Percentiles rank a stretch among this genome's conserved stretches.
Evolutionary conservation across 108 stramenopile genomes (phyloP).

Genomic region (Ochromonas danica): DNA sequence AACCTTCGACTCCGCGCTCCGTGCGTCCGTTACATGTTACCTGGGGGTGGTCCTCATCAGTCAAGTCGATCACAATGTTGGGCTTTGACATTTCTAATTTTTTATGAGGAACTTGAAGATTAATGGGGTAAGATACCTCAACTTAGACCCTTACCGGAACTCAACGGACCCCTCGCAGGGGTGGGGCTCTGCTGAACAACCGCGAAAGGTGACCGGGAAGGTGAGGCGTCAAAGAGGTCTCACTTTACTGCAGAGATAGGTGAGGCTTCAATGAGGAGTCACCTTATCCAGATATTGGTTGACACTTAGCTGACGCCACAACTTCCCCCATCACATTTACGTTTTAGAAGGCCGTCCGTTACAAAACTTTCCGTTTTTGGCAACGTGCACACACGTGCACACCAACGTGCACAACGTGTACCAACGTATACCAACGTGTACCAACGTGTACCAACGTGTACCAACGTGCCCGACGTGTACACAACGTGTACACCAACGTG

Average conservation of each 20-base stretch:
- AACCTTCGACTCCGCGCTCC: slow-evolving; percentile 12
- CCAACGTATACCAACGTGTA: slow-evolving; percentile 15
- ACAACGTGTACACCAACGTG: slow-evolving; percentile 14
- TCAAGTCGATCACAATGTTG: slow-evolving; percentile 15
- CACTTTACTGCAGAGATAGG: slow-evolving; percentile 15
- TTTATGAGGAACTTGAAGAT: slow-evolving; percentile 17
- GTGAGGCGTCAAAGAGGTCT: slow-evolving; percentile 13
- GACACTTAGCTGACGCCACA: slow-evolving; percentile 13
- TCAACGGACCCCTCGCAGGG: slow-evolving; percentile 12
- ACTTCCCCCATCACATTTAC: slow-evolving; percentile 15
- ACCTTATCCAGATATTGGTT: slow-evolving; percentile 16
- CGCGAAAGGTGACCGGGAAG: slow-evolving; percentile 12
- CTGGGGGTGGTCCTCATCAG: slow-evolving; percentile 12
- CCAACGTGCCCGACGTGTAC: slow-evolving; percentile 12
- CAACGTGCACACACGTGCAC: slow-evolving; percentile 13
- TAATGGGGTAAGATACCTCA: slow-evolving; percentile 15
- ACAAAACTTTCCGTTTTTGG: slow-evolving; percentile 16
- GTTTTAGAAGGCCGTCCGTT: slow-evolving; percentile 14
- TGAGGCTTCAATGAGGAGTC: slow-evolving; percentile 14
- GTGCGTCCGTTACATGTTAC: slow-evolving; percentile 14
- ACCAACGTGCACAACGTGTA: slow-evolving; percentile 14
- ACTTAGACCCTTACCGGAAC: slow-evolving; percentile 14
- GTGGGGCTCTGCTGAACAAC: slow-evolving; percentile 13
- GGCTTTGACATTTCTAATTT: slow-evolving; percentile 17
- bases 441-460: slow-evolving; percentile 14